Conservation (phyloP, 2,329 filamentous ascomycete species). For the Botrytis cinerea region DNA sequence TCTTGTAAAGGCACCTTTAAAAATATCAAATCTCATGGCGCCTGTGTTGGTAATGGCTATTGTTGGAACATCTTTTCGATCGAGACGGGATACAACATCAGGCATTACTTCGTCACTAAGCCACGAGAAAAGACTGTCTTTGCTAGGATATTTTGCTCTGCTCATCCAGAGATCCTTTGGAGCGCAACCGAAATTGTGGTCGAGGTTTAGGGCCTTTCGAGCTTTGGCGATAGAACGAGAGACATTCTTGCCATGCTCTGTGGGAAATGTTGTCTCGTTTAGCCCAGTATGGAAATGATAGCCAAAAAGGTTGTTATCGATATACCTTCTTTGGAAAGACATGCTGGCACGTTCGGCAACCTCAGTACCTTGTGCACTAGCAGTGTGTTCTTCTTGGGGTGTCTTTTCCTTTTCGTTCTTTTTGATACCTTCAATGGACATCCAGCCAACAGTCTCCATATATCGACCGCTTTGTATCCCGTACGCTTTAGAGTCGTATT, state of each 20-base stretch:
- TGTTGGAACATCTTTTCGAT: slow-evolving; percentile 61
- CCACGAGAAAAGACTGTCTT: slow-evolving; percentile 79
- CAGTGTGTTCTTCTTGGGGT: slow-evolving; percentile 29
- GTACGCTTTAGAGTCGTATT: slow-evolving; percentile 75
- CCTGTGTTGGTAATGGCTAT: slow-evolving; percentile 86
- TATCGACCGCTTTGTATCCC: slow-evolving; percentile 87
- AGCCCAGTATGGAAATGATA: slow-evolving; percentile 78
- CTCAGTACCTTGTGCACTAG: slow-evolving; percentile 3
- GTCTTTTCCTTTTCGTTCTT: slow-evolving; percentile 37
- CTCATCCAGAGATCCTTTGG: slow-evolving; percentile 81
- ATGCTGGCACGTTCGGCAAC: slow-evolving; percentile 44
- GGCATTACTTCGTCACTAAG: slow-evolving; percentile 76
- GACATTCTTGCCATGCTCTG: slow-evolving; percentile 71
- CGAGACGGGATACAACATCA: slow-evolving; percentile 58
- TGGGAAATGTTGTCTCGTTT: slow-evolving; percentile 72
- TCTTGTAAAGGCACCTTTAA: slow-evolving; percentile 85
- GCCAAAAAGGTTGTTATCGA: slow-evolving; percentile 90
- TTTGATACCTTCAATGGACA: slow-evolving; percentile 71
- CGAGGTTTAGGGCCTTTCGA: slow-evolving; percentile 69
- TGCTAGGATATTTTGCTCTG: slow-evolving; percentile 70
- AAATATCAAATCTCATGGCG: slow-evolving; percentile 91
- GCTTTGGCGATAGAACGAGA: slow-evolving; percentile 69
- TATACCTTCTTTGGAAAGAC: slow-evolving; percentile 77
- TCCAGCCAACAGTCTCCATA: slow-evolving; percentile 92
- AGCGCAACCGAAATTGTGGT: slow-evolving; percentile 78